Conservation (phyloP, 192 early-diverging fungal species). For the Ambispora gerdemannii region DNA sequence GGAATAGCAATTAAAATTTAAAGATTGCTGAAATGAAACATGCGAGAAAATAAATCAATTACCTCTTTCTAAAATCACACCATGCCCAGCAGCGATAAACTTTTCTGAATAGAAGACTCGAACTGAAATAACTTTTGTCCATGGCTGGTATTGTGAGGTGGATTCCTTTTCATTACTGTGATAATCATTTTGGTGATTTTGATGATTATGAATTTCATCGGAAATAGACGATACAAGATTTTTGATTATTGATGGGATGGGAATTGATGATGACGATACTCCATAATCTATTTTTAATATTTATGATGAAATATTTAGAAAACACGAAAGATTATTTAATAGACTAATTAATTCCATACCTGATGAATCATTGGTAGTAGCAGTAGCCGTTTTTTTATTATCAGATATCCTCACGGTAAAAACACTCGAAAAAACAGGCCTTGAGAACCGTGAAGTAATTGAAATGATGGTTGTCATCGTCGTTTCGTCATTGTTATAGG, state of each 20-base stretch:
- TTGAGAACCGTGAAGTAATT: background rate
- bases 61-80: slow-evolving; percentile 3
- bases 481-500: background rate
- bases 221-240: background rate
- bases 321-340: too few species aligned
- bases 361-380: too few species aligned
- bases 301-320: too few species aligned
- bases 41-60: background rate
- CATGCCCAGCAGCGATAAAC: background rate
- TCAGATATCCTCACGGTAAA: too few species aligned
- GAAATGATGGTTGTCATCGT: background rate
- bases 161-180: too few species aligned
- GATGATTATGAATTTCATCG: background rate
- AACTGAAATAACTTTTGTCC: slow-evolving; percentile 11
- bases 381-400: too few species aligned
- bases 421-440: background rate
- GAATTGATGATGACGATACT: too few species aligned
- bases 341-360: too few species aligned
- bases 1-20: background rate
- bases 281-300: too few species aligned
- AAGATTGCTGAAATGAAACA: background rate
- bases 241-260: background rate
- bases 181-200: too few species aligned
- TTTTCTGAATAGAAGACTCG: slow-evolving; percentile 28
- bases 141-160: too few species aligned